A percentile compares a stretch with the other conserved stretches of the same genome.
phyloP scores from a whole-genome alignment of 345 rosid species.

The Hibiscus syriacus region DNA sequence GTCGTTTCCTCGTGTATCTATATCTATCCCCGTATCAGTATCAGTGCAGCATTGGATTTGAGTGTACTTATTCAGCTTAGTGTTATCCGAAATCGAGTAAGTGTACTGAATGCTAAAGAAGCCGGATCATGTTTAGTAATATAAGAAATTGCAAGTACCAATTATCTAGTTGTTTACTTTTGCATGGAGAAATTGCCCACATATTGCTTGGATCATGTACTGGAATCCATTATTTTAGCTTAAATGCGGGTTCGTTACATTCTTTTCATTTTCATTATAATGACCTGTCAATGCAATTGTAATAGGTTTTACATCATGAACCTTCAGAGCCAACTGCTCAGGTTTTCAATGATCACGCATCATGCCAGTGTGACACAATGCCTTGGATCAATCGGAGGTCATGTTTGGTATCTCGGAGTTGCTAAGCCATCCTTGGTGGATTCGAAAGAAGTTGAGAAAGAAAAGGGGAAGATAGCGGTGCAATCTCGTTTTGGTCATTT shows the following conservation, averaged over 20 bases:
- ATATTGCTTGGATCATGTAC: background rate
- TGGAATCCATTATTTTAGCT: background rate
- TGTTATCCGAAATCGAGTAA: no score
- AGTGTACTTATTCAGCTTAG: no score
- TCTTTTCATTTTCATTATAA: background rate
- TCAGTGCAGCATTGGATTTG: no score
- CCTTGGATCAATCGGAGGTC: constrained; percentile 74
- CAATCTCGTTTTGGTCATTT: constrained; percentile 45
- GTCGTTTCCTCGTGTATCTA: no score
- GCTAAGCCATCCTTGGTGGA: constrained; percentile 56
- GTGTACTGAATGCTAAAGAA: no score
- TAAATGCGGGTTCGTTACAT: background rate
- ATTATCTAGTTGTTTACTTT: background rate
- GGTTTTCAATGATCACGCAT: constrained; percentile 54
- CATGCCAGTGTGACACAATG: constrained; percentile 87
- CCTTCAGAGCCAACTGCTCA: constrained; percentile 33
- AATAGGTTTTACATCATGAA: constrained; percentile 9
- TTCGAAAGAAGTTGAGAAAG: background rate
- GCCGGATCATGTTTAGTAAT: background rate
- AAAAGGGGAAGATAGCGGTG: constrained; percentile 1
- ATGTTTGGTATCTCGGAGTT: constrained; percentile 74
- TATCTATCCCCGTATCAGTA: no score
- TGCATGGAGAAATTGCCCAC: background rate
- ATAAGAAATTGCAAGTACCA: background rate
- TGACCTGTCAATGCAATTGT: background rate